Percentiles rank a stretch among this genome's conserved stretches.
These are phyloP conservation scores for Rhodofomes roseus DNA, from an alignment of 1,284 basidiomycete species.

Conservation along the genomic window DNA sequence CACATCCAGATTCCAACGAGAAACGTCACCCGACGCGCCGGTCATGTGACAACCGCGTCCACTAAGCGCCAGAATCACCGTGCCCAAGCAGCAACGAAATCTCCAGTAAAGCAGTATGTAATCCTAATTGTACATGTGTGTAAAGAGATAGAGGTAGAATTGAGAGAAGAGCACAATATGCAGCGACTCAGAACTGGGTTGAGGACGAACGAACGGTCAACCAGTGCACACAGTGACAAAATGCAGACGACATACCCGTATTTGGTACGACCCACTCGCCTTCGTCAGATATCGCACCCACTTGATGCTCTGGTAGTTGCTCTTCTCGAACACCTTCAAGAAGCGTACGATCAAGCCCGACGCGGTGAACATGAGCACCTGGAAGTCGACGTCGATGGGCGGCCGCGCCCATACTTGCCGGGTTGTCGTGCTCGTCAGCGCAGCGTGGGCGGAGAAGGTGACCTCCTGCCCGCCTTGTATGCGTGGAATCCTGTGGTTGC, in stretches of 20 bases:
- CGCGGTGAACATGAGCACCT: slow-evolving; percentile 97
- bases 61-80: neutral
- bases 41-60: neutral
- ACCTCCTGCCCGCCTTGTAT: slow-evolving; percentile 92
- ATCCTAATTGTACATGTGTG: neutral
- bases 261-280: slow-evolving; percentile 83
- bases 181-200: neutral
- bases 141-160: neutral
- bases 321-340: slow-evolving; percentile 97
- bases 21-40: neutral
- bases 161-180: neutral
- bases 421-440: slow-evolving; percentile 82
- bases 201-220: neutral
- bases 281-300: slow-evolving; percentile 92
- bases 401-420: slow-evolving; percentile 96
- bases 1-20: neutral
- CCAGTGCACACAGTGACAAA: neutral
- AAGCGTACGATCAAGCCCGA: slow-evolving; percentile 96
- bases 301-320: slow-evolving; percentile 88
- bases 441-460: slow-evolving; percentile 82
- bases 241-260: slow-evolving; percentile 50
- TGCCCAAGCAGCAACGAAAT: neutral
- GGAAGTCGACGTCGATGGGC: slow-evolving; percentile 96
- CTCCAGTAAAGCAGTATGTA: neutral
- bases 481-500: slow-evolving; percentile 71